These are phyloP conservation scores for Gossypium davidsonii DNA, from an alignment of 441 rosid species.

Conservation along the genomic window DNA sequence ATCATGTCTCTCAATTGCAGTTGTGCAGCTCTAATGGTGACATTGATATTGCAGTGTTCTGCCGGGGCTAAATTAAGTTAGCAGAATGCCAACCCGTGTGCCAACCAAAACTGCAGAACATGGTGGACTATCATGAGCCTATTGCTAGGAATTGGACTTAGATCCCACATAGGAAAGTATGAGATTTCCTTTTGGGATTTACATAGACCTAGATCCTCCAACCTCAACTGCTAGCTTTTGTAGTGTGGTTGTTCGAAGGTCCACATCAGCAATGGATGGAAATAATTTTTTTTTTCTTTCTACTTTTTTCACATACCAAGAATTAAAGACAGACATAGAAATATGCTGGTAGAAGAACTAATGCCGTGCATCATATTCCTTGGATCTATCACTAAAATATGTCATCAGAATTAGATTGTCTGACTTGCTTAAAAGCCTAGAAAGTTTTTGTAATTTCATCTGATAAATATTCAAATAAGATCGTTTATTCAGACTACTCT, in stretches of 20 bases:
- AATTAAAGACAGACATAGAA: not conserved
- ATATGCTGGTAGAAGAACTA: not conserved
- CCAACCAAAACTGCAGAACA: not conserved
- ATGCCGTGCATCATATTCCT: not conserved
- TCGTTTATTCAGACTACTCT: not conserved
- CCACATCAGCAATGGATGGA: too few relatives aligned
- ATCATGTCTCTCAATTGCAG: not conserved
- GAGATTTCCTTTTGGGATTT: too few relatives aligned
- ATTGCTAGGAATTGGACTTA: not conserved
- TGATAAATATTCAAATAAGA: not conserved
- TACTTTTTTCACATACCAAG: not conserved
- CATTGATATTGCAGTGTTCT: not conserved
- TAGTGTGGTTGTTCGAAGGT: too few relatives aligned
- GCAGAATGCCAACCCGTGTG: not conserved
- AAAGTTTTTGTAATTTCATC: not conserved
- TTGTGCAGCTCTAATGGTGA: not conserved
- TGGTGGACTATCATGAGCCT: not conserved
- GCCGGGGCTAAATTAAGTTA: not conserved
- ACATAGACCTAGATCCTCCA: too few relatives aligned
- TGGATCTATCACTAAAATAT: not conserved
- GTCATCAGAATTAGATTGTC: not conserved
- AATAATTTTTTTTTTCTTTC: not conserved
- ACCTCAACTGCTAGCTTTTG: too few relatives aligned
- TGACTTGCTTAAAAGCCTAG: not conserved
- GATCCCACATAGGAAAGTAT: not conserved